Conservation (phyloP, 2,329 filamentous ascomycete genomes). For the Claviceps cyperi region DNA sequence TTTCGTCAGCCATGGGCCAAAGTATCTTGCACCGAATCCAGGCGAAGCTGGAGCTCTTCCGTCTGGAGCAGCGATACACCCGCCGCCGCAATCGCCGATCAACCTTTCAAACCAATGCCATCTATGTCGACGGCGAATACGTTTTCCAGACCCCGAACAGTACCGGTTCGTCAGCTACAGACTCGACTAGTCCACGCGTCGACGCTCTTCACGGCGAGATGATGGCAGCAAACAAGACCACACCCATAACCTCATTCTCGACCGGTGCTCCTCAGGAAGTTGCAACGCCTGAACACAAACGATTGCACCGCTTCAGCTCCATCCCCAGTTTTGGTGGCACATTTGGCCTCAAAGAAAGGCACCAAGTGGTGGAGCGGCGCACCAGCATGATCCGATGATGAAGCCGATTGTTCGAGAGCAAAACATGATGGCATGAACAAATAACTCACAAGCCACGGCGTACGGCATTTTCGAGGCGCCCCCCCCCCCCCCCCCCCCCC, state of each 20-base stretch:
- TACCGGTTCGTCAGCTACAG: conserved; percentile 38
- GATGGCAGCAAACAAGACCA: conserved; percentile 12
- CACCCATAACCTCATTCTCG: conserved; percentile 7
- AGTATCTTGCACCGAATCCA: conserved; percentile 45
- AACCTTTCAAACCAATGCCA: conserved; percentile 75
- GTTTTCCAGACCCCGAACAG: conserved; percentile 55
- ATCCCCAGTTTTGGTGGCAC: conserved; percentile 37
- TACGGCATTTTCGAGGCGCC: not conserved
- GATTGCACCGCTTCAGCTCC: conserved; percentile 38
- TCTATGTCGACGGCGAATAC: conserved; percentile 94
- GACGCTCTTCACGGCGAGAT: conserved; percentile 23
- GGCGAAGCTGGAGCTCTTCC: conserved; percentile 74
- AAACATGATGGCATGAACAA: not conserved
- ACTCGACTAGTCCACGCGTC: conserved; percentile 22
- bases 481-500: too few species aligned
- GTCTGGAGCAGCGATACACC: conserved; percentile 89
- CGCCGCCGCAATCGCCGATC: conserved; percentile 73
- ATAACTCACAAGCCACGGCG: not conserved
- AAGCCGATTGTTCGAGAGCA: not conserved
- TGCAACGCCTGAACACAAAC: conserved; percentile 27
- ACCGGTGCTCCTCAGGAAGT: conserved; percentile 14
- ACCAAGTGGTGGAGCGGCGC: conserved; percentile 26
- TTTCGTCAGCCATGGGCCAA: conserved; percentile 27
- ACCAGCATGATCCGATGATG: conserved; percentile 24
- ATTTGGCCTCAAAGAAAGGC: conserved; percentile 21